Evolutionary conservation across 2,329 filamentous ascomycete species (phyloP).

Genomic region (Ascochyta clinopodiicola): DNA sequence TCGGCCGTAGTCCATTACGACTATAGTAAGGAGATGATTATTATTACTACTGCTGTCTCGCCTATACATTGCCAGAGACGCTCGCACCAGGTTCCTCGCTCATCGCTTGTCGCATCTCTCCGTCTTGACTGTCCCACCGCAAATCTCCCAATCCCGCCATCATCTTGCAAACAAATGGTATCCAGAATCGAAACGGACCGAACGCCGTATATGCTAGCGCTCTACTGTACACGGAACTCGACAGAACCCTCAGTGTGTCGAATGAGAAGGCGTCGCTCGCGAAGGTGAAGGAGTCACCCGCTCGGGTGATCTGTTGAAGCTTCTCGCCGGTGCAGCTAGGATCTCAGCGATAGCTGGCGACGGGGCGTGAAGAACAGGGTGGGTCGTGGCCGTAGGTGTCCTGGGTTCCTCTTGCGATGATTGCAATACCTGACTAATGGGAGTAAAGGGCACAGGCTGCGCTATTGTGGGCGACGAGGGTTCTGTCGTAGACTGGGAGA

Average conservation of each 20-base stretch:
- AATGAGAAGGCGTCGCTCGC: not conserved
- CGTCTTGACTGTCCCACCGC: not conserved
- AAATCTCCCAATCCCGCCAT: not conserved
- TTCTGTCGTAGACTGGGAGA: not conserved
- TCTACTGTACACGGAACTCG: not conserved
- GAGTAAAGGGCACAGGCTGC: constrained; percentile 4
- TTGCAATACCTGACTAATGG: constrained; percentile 2
- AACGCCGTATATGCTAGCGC: constrained; percentile 3
- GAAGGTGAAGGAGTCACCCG: constrained; percentile 12
- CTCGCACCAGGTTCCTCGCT: not conserved
- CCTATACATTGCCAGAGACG: constrained; percentile 1
- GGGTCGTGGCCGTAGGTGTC: constrained; percentile 3
- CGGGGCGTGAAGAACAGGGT: constrained; percentile 11
- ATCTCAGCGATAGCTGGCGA: constrained; percentile 18
- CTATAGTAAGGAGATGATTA: constrained; percentile 11
- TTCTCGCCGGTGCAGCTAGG: constrained; percentile 13
- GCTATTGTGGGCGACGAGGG: constrained; percentile 8
- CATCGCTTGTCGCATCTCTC: not conserved
- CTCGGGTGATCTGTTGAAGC: constrained; percentile 9
- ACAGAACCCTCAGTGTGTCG: constrained; percentile 4
- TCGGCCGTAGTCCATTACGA: not conserved
- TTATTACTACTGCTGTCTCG: constrained; percentile 12
- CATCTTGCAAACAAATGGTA: constrained; percentile 6
- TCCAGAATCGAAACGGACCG: constrained; percentile 8
- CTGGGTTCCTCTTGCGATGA: constrained; percentile 4